Conservation (phyloP, 2,329 filamentous ascomycete species). For the Ophiocordyceps sinensis region DNA sequence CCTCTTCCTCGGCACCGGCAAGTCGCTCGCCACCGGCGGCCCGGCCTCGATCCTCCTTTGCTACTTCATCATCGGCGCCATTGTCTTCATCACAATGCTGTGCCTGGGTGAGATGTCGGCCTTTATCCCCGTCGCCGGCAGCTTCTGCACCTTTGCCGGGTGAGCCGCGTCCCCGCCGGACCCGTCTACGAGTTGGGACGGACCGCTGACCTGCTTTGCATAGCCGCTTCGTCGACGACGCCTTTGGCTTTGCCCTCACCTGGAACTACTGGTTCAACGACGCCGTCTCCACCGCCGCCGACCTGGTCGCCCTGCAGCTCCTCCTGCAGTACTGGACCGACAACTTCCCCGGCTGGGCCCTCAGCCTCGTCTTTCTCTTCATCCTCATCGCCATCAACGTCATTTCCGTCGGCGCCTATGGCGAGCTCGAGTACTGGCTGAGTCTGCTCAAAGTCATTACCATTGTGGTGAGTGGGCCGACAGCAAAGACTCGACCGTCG, state of each 20-base stretch:
- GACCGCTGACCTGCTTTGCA: background rate
- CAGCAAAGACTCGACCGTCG: slow-evolving; percentile 30
- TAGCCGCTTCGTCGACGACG: slow-evolving; percentile 35
- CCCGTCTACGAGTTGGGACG: too few relatives aligned
- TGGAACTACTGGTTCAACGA: slow-evolving; percentile 57
- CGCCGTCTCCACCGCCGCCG: slow-evolving; percentile 36
- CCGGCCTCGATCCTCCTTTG: slow-evolving; percentile 43
- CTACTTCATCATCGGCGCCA: slow-evolving; percentile 40
- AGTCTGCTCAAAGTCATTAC: slow-evolving; percentile 37
- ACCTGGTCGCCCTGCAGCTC: slow-evolving; percentile 38
- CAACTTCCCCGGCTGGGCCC: slow-evolving; percentile 46
- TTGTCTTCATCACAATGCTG: slow-evolving; percentile 45
- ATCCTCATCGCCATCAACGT: slow-evolving; percentile 30
- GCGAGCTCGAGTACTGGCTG: slow-evolving; percentile 40
- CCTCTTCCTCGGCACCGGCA: slow-evolving; percentile 47
- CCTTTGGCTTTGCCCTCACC: slow-evolving; percentile 37
- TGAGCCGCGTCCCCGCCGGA: too few relatives aligned
- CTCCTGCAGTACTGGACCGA: slow-evolving; percentile 48
- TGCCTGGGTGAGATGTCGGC: slow-evolving; percentile 46
- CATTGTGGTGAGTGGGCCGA: slow-evolving; percentile 25
- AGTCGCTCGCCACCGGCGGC: slow-evolving; percentile 42
- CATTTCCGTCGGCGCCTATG: slow-evolving; percentile 19
- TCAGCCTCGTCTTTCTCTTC: slow-evolving; percentile 47
- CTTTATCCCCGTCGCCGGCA: slow-evolving; percentile 34
- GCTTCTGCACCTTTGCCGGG: slow-evolving; percentile 34